Conservation (phyloP, 805 yeast genomes). For the Saccharomyces paradoxus region DNA sequence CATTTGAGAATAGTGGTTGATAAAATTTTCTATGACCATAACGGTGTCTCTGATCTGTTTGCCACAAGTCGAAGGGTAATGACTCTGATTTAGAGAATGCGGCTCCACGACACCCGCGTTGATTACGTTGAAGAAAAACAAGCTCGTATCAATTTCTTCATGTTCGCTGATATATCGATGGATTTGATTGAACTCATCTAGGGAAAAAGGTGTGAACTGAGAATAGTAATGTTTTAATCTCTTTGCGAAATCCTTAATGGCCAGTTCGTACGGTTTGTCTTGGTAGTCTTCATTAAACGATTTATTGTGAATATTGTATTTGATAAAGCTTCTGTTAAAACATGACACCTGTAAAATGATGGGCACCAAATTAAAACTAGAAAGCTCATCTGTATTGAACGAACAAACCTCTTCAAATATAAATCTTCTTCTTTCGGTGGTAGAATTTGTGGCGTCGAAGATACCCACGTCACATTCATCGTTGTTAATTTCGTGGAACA, state of each 20-base stretch:
- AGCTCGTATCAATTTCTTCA: conserved; percentile 10
- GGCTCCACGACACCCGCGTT: conserved; percentile 16
- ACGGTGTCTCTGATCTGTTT: conserved; percentile 10
- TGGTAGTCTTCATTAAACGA: conserved; percentile 55
- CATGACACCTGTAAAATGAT: conserved; percentile 55
- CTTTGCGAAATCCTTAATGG: conserved; percentile 52
- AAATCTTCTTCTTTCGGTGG: conserved; percentile 34
- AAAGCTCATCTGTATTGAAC: conserved; percentile 11
- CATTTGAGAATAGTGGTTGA: conserved; percentile 15
- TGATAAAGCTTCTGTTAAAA: conserved; percentile 41
- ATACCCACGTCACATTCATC: conserved; percentile 45
- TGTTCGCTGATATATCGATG: conserved; percentile 7
- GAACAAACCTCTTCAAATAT: conserved; percentile 19
- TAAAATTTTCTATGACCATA: conserved; percentile 14
- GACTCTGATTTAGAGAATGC: conserved; percentile 3
- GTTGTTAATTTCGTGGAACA: conserved; percentile 36
- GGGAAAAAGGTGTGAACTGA: conserved; percentile 24
- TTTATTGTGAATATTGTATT: conserved; percentile 57
- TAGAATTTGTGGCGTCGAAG: conserved; percentile 56
- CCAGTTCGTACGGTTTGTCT: conserved; percentile 41
- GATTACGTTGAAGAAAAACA: conserved; percentile 16
- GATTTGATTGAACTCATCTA: conserved; percentile 15
- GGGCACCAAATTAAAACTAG: conserved; percentile 34
- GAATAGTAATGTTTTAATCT: conserved; percentile 44
- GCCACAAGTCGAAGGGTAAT: conserved; percentile 14